Evolutionary conservation across 805 yeast genomes (phyloP), one percentile per base, ranked within the genome.

Genomic region (Kuraishia hungarica): DNA sequence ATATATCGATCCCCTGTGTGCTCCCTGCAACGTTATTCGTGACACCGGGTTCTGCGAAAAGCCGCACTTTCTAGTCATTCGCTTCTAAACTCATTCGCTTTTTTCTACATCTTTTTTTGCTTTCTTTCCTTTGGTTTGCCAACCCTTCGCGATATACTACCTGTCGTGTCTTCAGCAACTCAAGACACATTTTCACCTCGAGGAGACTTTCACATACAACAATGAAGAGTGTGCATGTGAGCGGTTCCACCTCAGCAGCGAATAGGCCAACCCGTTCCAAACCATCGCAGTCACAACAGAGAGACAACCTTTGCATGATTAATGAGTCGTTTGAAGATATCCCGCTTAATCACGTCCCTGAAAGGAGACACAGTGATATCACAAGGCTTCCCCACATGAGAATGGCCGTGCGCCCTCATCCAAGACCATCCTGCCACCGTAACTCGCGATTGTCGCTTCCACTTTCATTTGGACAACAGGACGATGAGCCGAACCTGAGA

Each of bases 311-410:
- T 19, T 8, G 65, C 53, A 63, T 68, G 28, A 67, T 70, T 8
- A 65, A 68, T 47, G 73, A 70, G 53, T 64, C 72, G 2, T 70
- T 69, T 53, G 73, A 70, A 57, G 73, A 70, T 51, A 63, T 69
- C 2, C 53, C 67, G 0, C 53, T 67, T 22, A 57, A 55, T 26
- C 22, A 26, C 11, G 48, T 51, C 7, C 46, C 49, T 15, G 52
- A 51, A 19, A 52, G 54, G 20, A 35, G 51, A 49, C 39, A 20
- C 28, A 35, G 43, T 13, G 43, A 35, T 39, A 53, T n/a, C 17
- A 26, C 22, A 6, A 48, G 23, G 17, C 20, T 47, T 15, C 23
- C 55, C n/a, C 51, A 46, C 24, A 48, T 43, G n/a, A 24, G 26
- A 29, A 23, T 23, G 20, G 17, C 52, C 17, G 17, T 35, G 17